A percentile compares a stretch with the other conserved stretches of the same genome.
These are phyloP conservation scores for Neurospora sublineolata DNA, from an alignment of 495 filamentous ascomycete species.

Conservation along the genomic window DNA sequence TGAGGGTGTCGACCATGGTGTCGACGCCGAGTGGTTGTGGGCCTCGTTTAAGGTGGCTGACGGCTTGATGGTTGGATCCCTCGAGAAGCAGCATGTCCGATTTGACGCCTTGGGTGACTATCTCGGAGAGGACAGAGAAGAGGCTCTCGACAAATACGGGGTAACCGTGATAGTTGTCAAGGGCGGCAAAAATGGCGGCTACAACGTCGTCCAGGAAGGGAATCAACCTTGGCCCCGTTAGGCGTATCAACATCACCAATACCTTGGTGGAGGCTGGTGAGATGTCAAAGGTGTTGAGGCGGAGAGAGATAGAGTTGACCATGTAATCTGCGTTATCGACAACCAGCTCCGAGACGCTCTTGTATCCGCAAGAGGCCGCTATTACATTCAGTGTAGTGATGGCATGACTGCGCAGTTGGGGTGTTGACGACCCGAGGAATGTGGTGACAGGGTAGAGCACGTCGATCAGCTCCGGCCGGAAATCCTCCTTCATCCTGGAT, in stretches of 20 bases:
- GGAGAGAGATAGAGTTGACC: slow-evolving; percentile 80
- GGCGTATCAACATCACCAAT: slow-evolving; percentile 82
- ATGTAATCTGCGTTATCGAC: slow-evolving; percentile 94
- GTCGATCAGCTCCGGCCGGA: slow-evolving; percentile 79
- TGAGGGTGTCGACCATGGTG: slow-evolving; percentile 10
- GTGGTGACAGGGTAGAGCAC: slow-evolving; percentile 82
- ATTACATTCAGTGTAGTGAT: slow-evolving; percentile 75
- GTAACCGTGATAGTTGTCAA: slow-evolving; percentile 92
- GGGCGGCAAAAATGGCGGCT: slow-evolving; percentile 73
- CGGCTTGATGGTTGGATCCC: slow-evolving; percentile 10
- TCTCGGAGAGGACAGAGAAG: slow-evolving; percentile 67
- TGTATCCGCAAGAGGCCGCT: slow-evolving; percentile 63
- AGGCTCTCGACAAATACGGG: slow-evolving; percentile 72
- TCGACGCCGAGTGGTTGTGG: slow-evolving; percentile 1
- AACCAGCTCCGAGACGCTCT: slow-evolving; percentile 62
- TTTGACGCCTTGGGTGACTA: slow-evolving; percentile 71
- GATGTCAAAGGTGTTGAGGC: slow-evolving; percentile 82
- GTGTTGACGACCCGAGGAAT: slow-evolving; percentile 62
- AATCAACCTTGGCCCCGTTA: slow-evolving; percentile 70
- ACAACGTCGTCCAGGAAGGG: slow-evolving; percentile 89
- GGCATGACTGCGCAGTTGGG: slow-evolving; percentile 64
- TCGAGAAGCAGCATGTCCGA: slow-evolving; percentile 45
- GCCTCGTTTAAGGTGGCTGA: slow-evolving; percentile 27
- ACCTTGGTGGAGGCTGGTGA: slow-evolving; percentile 86
- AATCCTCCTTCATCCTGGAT: slow-evolving; percentile 51